These are phyloP conservation scores for Coemansia sp. DNA, from an alignment of 192 early-diverging fungal species.

Conservation along the genomic window DNA sequence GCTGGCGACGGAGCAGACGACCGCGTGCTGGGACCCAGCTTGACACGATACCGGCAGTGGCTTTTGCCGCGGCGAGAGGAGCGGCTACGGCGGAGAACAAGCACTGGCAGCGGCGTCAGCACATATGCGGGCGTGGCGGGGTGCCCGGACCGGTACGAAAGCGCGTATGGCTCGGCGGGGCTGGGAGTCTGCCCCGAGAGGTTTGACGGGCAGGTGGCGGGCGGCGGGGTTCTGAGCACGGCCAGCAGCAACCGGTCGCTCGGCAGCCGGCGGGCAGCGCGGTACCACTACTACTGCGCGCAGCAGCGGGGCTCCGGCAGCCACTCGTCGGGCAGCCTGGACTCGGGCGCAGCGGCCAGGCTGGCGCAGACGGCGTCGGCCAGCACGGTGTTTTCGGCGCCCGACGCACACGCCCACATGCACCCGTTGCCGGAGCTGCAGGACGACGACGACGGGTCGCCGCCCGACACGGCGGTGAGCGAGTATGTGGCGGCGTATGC, in stretches of 20 bases:
- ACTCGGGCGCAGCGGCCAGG: background rate
- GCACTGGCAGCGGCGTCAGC: constrained; percentile 1
- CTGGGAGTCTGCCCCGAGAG: background rate
- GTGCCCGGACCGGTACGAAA: constrained; percentile 33
- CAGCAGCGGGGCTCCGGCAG: background rate
- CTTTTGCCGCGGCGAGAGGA: constrained; percentile 16
- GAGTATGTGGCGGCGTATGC: background rate
- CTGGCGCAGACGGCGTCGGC: background rate
- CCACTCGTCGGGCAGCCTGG: background rate
- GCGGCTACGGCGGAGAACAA: background rate
- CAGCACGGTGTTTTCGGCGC: background rate
- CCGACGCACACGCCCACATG: background rate
- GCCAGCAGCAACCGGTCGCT: constrained; percentile 8
- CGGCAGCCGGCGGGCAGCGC: background rate
- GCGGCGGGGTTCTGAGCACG: background rate
- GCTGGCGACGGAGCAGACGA: constrained; percentile 1
- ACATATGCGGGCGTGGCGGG: constrained; percentile 2
- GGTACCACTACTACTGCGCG: constrained; percentile 2
- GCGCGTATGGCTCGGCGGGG: background rate
- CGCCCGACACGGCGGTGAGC: background rate
- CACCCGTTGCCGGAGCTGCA: background rate
- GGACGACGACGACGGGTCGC: background rate
- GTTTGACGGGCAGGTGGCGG: background rate
- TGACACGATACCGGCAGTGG: constrained; percentile 34
- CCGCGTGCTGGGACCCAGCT: constrained; percentile 7